Base-by-base conservation (phyloP, 1,139 yeast species). In the Blastobotrys capitulatus region DNA sequence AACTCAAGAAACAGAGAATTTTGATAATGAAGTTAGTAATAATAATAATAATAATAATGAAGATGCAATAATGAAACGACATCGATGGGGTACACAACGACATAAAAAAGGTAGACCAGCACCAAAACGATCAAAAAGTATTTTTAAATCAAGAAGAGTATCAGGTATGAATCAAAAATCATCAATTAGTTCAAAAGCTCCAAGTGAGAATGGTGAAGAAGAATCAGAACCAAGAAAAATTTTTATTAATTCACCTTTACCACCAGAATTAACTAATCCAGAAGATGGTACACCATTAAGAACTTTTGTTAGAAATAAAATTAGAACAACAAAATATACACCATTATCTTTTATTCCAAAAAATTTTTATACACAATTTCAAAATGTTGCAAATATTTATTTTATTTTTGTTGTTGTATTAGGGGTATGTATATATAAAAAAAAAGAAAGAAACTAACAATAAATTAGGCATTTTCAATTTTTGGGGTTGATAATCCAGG, bases 401-500 rank as follows among this genome's bases (percentile, higher is more conserved):
- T 92, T 92, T 76, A 73, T 92, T 65, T 69, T 86, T 44, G 72
- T 88, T 70, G 86, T 83, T 60, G 84, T 92, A 55, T 72, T 92
- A 58, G 96, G 96, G 52, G 70, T 56, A 51, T 37, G 59, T 48
- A n/a, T 32, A 7, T 6, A 2, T 29, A 9, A 19, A 13, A 35
- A 35, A 19, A 35, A 19, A 13, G n/a, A 35, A 35, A 35, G 18
- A 35, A 15, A 19, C 38, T 35, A 35, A 37, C 40, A 10, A 47
- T 18, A 12, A n/a, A n/a, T n/a, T 50, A 58, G 56, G 62, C 70
- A 20, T 88, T 92, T 70, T 80, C 85, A 56, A 83, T 92, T 50
- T 92, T 92, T 66, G 98, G 98, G 58, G 97, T 90, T 34, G 80
- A 86, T 19, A 81, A 79, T 54, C 96, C 97, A 1, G 97, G 89